Percentiles rank a stretch among this genome's conserved stretches.
Conservation (phyloP, 345 rosid genomes). For the Eucalyptus regnans region DNA sequence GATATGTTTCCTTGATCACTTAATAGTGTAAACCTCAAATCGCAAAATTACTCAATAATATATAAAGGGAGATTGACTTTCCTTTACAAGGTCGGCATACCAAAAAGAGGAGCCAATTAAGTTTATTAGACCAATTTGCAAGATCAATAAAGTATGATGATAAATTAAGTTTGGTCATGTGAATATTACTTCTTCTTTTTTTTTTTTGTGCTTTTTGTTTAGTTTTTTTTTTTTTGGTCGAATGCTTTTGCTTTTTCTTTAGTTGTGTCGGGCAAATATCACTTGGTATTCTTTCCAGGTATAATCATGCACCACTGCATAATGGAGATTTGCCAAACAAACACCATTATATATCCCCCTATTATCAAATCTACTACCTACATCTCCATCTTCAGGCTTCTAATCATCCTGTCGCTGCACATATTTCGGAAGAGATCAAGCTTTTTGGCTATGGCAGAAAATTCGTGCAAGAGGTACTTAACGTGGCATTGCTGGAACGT, state of each 20-base stretch:
- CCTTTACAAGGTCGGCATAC: too few relatives aligned
- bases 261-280: not conserved
- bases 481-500: not conserved
- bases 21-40: too few relatives aligned
- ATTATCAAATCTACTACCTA: not conserved
- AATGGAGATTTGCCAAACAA: not conserved
- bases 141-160: too few relatives aligned
- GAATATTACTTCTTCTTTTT: too few relatives aligned
- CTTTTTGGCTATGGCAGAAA: not conserved
- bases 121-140: too few relatives aligned
- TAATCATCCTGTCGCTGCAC: not conserved
- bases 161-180: too few relatives aligned
- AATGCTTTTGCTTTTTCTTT: not conserved
- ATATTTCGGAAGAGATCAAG: not conserved
- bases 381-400: not conserved
- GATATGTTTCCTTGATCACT: too few relatives aligned
- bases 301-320: not conserved
- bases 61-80: too few relatives aligned
- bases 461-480: not conserved
- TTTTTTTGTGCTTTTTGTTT: too few relatives aligned
- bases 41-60: too few relatives aligned
- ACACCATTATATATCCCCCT: not conserved
- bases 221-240: too few relatives aligned
- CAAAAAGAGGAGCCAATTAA: too few relatives aligned
- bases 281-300: not conserved